Conservation (phyloP, 2,329 filamentous ascomycete genomes). For the Fusarium neocosmosporiellum region DNA sequence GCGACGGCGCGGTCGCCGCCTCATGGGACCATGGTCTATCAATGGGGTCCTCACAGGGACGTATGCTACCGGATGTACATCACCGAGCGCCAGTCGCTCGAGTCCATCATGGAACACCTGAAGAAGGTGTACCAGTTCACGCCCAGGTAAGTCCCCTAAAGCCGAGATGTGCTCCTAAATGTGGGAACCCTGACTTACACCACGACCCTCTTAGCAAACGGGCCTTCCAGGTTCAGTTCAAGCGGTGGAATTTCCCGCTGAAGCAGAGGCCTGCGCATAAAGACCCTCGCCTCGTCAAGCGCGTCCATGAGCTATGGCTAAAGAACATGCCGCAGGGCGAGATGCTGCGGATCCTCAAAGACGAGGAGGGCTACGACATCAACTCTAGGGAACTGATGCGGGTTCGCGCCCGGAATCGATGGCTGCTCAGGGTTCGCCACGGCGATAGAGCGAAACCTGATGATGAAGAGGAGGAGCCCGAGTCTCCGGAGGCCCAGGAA, state of each 20-base stretch:
- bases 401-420: slow-evolving; percentile 75
- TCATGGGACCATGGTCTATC: slow-evolving; percentile 56
- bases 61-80: slow-evolving; percentile 74
- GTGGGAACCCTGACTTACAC: slow-evolving; percentile 16
- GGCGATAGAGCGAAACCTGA: slow-evolving; percentile 60
- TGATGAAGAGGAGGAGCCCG: slow-evolving; percentile 18
- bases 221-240: slow-evolving; percentile 80
- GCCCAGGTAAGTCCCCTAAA: slow-evolving; percentile 59
- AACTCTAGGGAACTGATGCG: slow-evolving; percentile 77
- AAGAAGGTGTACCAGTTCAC: slow-evolving; percentile 72
- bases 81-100: slow-evolving; percentile 76
- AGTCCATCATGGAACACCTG: slow-evolving; percentile 81
- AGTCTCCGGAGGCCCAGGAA: slow-evolving; percentile 12
- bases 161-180: not conserved
- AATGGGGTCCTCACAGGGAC: slow-evolving; percentile 58
- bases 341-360: slow-evolving; percentile 76
- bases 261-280: slow-evolving; percentile 80
- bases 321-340: slow-evolving; percentile 77
- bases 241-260: slow-evolving; percentile 81
- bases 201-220: slow-evolving; percentile 68
- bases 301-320: slow-evolving; percentile 83
- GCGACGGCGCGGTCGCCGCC: slow-evolving; percentile 15
- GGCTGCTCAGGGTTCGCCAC: slow-evolving; percentile 72
- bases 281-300: slow-evolving; percentile 72
- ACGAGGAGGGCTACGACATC: slow-evolving; percentile 77